Conservation (phyloP, 2,329 filamentous ascomycete genomes). For the Apiospora koreana region DNA sequence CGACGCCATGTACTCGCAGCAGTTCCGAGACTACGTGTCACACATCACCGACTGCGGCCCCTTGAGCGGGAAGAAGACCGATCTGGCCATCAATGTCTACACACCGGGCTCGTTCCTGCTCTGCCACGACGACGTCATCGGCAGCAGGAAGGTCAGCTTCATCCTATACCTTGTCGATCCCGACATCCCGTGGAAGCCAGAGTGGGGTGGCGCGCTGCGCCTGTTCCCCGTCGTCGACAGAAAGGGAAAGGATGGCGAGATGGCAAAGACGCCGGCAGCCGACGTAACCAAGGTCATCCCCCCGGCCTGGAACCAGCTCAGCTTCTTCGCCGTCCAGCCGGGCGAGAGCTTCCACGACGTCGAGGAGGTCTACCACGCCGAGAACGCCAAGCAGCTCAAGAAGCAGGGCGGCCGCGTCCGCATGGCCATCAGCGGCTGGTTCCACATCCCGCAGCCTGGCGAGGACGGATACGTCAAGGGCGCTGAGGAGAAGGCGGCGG, state of each 20-base stretch:
- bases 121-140: conserved; percentile 98
- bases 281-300: conserved; percentile 83
- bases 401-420: conserved; percentile 76
- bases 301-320: conserved; percentile 95
- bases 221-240: conserved; percentile 74
- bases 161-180: conserved; percentile 96
- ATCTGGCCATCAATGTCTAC: conserved; percentile 99
- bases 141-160: conserved; percentile 93
- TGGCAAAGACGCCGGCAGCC: conserved; percentile 77
- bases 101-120: conserved; percentile 93
- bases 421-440: conserved; percentile 99
- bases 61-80: conserved; percentile 89
- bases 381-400: conserved; percentile 58
- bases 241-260: conserved; percentile 68
- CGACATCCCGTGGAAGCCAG: conserved; percentile 83
- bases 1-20: conserved; percentile 88
- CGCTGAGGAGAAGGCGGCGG: conserved; percentile 80
- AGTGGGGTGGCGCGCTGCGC: conserved; percentile 91
- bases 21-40: conserved; percentile 88
- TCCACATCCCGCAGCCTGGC: conserved; percentile 92
- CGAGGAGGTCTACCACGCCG: conserved; percentile 88
- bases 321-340: conserved; percentile 96
- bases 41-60: conserved; percentile 83
- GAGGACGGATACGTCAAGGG: conserved; percentile 91
- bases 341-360: conserved; percentile 99